Conservation (phyloP, 805 yeast genomes). For the Wickerhamomyces canadensis region DNA sequence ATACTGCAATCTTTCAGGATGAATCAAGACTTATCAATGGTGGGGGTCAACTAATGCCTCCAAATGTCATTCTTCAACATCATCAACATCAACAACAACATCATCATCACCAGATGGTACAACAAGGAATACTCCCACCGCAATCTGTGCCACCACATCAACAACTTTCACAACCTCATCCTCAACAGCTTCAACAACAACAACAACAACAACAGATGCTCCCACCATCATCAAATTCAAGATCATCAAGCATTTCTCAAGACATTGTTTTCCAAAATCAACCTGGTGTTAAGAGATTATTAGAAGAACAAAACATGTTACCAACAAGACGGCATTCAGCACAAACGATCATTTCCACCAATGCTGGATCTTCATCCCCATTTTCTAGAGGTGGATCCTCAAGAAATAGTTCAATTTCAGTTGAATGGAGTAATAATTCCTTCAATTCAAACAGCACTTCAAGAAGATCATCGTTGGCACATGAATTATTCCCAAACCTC, state of each 20-base stretch:
- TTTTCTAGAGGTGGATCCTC: constrained; percentile 31
- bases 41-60: not conserved
- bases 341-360: constrained; percentile 21
- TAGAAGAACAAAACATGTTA: constrained; percentile 20
- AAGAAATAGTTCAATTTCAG: constrained; percentile 36
- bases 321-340: constrained; percentile 25
- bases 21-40: not conserved
- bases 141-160: constrained; percentile 4
- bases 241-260: constrained; percentile 21
- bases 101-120: constrained; percentile 1
- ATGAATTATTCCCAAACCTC: constrained; percentile 40
- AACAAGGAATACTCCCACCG: not conserved
- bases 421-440: constrained; percentile 21
- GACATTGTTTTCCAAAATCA: constrained; percentile 21
- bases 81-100: constrained; percentile 10
- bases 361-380: constrained; percentile 25
- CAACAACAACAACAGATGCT: constrained; percentile 15
- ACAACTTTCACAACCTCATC: not conserved
- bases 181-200: constrained; percentile 1
- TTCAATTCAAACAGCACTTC: constrained; percentile 25
- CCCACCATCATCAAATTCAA: constrained; percentile 11
- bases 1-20: constrained; percentile 16
- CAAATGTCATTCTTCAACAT: constrained; percentile 3
- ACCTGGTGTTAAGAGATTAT: constrained; percentile 23
- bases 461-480: constrained; percentile 38